A percentile compares a stretch with the other conserved stretches of the same genome.
Evolutionary conservation across 2,329 filamentous ascomycete genomes (phyloP).

Genomic region (Diaporthe sp.): DNA sequence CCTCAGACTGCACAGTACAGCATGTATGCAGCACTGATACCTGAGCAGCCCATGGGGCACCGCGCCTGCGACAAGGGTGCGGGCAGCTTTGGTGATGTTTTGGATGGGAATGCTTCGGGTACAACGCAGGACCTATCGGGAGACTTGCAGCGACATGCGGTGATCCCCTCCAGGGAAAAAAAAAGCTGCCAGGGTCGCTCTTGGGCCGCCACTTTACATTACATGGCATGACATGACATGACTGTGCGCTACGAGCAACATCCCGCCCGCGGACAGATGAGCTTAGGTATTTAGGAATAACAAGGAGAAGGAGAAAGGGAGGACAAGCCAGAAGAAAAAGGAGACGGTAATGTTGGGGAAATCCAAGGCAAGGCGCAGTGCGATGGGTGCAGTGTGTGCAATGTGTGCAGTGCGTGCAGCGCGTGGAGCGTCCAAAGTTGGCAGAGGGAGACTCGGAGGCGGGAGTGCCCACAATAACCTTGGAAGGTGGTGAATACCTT

Average conservation of each 20-base stretch:
- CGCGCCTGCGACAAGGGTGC: constrained; percentile 21
- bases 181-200: constrained; percentile 19
- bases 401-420: background rate
- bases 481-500: constrained; percentile 2
- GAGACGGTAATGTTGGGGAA: background rate
- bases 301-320: too few relatives aligned
- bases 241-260: constrained; percentile 11
- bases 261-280: constrained; percentile 10
- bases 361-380: background rate
- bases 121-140: constrained; percentile 28
- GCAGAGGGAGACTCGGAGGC: background rate
- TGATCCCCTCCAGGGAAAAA: constrained; percentile 16
- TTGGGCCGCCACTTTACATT: constrained; percentile 26
- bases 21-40: constrained; percentile 5
- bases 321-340: background rate
- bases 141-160: constrained; percentile 26
- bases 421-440: constrained; percentile 8
- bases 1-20: background rate
- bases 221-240: constrained; percentile 26
- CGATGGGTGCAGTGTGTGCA: background rate
- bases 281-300: background rate
- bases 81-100: constrained; percentile 19
- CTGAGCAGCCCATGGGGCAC: constrained; percentile 15
- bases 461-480: constrained; percentile 23
- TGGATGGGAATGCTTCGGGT: constrained; percentile 28